phyloP scores from a whole-genome alignment of 2,329 filamentous ascomycete genomes.

The Cladosporium oxysporum region DNA sequence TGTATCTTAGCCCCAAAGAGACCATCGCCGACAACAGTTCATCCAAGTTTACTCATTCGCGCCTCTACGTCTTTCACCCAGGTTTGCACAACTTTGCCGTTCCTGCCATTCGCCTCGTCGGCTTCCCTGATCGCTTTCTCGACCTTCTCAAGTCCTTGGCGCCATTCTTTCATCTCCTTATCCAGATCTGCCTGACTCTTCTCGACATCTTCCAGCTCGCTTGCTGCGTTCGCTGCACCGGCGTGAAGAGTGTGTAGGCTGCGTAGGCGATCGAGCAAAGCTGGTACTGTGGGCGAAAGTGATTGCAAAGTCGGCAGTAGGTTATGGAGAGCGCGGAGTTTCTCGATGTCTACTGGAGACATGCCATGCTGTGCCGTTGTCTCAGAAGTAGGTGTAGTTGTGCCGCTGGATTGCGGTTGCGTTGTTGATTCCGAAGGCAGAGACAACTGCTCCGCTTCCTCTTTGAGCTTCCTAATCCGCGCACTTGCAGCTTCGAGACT shows the following conservation, averaged over 20 bases:
- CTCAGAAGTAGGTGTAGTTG: background rate
- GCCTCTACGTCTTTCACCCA: slow-evolving; percentile 88
- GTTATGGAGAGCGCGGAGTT: slow-evolving; percentile 89
- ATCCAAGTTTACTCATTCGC: slow-evolving; percentile 14
- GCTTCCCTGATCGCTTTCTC: slow-evolving; percentile 73
- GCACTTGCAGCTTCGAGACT: slow-evolving; percentile 62
- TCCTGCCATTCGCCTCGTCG: slow-evolving; percentile 70
- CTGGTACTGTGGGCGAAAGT: slow-evolving; percentile 79
- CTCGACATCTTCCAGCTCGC: slow-evolving; percentile 76
- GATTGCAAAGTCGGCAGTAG: slow-evolving; percentile 86
- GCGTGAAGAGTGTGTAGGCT: slow-evolving; percentile 83
- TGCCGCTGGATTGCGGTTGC: slow-evolving; percentile 37
- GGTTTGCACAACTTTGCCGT: slow-evolving; percentile 79
- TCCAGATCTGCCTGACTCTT: slow-evolving; percentile 79
- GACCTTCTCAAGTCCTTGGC: slow-evolving; percentile 74
- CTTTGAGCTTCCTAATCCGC: slow-evolving; percentile 35
- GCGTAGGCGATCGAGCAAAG: slow-evolving; percentile 79
- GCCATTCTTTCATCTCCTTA: slow-evolving; percentile 82
- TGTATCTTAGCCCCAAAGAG: background rate
- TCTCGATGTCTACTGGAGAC: slow-evolving; percentile 70
- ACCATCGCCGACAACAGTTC: background rate
- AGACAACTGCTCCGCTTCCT: slow-evolving; percentile 72
- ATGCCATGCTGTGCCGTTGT: slow-evolving; percentile 21
- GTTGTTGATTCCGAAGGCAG: slow-evolving; percentile 19
- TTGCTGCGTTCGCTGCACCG: slow-evolving; percentile 78